Evolutionary conservation across 805 yeast species (phyloP).

Genomic region (Saturnispora zaruensis): DNA sequence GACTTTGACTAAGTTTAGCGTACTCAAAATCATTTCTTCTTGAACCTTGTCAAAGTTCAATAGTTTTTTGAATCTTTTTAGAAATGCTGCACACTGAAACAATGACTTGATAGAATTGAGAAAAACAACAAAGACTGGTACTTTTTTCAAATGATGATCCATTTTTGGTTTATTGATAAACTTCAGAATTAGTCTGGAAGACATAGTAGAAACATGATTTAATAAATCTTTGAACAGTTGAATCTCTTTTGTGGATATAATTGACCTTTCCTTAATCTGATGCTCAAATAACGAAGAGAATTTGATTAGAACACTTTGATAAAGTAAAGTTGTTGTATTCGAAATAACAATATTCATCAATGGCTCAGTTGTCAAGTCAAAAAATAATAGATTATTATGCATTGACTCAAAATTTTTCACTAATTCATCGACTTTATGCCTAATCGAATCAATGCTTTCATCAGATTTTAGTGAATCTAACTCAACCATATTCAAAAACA

Average conservation of each 20-base stretch:
- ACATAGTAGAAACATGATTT: constrained; percentile 16
- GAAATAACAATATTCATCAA: constrained; percentile 20
- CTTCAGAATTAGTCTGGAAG: constrained; percentile 15
- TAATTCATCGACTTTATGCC: constrained; percentile 22
- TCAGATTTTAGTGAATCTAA: constrained; percentile 18
- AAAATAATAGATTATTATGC: constrained; percentile 22
- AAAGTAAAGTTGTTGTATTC: constrained; percentile 22
- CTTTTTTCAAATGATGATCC: constrained; percentile 13
- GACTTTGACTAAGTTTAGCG: constrained; percentile 6
- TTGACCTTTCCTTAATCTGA: constrained; percentile 12
- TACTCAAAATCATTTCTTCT: constrained; percentile 7
- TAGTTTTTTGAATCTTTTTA: constrained; percentile 14
- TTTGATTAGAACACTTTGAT: constrained; percentile 24
- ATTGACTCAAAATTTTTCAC: constrained; percentile 21
- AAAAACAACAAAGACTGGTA: constrained; percentile 21
- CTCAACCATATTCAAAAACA: constrained; percentile 25
- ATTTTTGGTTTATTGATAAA: constrained; percentile 16
- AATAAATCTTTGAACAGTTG: constrained; percentile 18
- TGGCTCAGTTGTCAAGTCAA: constrained; percentile 22
- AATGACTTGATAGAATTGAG: constrained; percentile 24
- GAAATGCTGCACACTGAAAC: constrained; percentile 21
- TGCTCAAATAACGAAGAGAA: constrained; percentile 19
- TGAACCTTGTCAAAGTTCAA: constrained; percentile 12
- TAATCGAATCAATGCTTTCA: constrained; percentile 17
- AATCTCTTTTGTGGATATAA: constrained; percentile 17